Evolutionary conservation across 805 yeast species (phyloP), one percentile per base, ranked within the genome.

Genomic region (Kuraishia molischiana): DNA sequence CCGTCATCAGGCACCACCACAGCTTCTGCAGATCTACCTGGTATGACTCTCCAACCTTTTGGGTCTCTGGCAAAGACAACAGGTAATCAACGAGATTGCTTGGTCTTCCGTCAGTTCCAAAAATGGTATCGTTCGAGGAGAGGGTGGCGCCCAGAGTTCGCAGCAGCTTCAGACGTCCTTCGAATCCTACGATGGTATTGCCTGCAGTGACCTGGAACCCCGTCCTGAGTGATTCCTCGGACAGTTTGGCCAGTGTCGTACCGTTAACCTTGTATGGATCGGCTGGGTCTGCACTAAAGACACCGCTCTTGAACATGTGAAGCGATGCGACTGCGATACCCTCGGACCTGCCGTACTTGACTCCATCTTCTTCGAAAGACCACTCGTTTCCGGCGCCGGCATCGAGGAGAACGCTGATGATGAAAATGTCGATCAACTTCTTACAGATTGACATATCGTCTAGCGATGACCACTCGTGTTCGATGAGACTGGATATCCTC

Each of bases 301-400:
- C 48, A 1, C 83, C 84, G 14, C 54, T 47, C 8, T 55, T 54
- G 49, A 77, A 77, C 70, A 77, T 61, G 46, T 75, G 62, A 38
- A 69, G 61, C 14, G 77, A 66, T 0, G 79, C 82, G 34, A 77
- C 69, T 4, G 84, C 85, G 36, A 76, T 58, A 3, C 85, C 85
- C 56, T 77, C 85, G 11, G 78, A 69, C 50, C 85, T 62, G 22
- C 54, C 55, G 34, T 53, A 53, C 20, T 51, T 53, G 29, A 52
- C 50, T 8, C 54, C 58, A 6, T 44, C 49, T 4, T 54, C 56
- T 41, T 74, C 79, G 46, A 61, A 77, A 31, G 48, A 52, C 85
- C 85, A 77, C 8, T 45, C 47, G 38, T 72, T 69, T 15, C 84
- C 85, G 0, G 84, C 83, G 18, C 85, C 85, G 4, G 84, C 84